A percentile compares a stretch with the other conserved stretches of the same genome.
Conservation (phyloP, 495 filamentous ascomycete genomes). For the Penicillium egyptiacum region DNA sequence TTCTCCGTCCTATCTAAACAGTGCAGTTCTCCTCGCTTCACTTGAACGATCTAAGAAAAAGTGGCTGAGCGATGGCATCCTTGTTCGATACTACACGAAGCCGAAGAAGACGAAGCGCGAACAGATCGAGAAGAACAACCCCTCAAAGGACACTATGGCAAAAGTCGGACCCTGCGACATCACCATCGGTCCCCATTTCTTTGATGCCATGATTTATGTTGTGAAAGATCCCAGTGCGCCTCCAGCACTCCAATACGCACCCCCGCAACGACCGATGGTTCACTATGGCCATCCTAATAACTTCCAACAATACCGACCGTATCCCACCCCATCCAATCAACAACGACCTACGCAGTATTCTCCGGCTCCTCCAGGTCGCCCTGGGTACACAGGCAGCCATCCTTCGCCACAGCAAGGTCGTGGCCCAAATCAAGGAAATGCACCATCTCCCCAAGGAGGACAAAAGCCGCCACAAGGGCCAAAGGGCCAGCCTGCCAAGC, state of each 20-base stretch:
- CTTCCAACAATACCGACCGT: slow-evolving; percentile 49
- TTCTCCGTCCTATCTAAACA: slow-evolving; percentile 32
- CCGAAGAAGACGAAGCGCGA: slow-evolving; percentile 78
- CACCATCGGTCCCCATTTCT: slow-evolving; percentile 85
- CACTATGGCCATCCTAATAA: slow-evolving; percentile 68
- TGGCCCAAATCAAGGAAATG: slow-evolving; percentile 27
- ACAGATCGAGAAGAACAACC: slow-evolving; percentile 70
- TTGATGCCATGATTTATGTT: slow-evolving; percentile 82
- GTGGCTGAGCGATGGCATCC: slow-evolving; percentile 86
- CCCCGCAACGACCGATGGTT: slow-evolving; percentile 59
- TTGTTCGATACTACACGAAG: slow-evolving; percentile 93
- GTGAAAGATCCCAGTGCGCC: slow-evolving; percentile 70
- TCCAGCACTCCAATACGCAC: slow-evolving; percentile 45
- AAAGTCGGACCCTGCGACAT: slow-evolving; percentile 79
- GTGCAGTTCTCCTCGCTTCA: slow-evolving; percentile 80
- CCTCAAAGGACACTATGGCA: slow-evolving; percentile 81
- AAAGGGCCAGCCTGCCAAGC: slow-evolving; percentile 45
- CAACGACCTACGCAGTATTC: slow-evolving; percentile 36
- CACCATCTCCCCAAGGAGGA: slow-evolving; percentile 29
- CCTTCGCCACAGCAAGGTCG: slow-evolving; percentile 34
- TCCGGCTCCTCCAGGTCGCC: slow-evolving; percentile 29
- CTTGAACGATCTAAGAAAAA: slow-evolving; percentile 79
- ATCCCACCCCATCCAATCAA: slow-evolving; percentile 46
- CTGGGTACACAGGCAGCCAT: slow-evolving; percentile 34
- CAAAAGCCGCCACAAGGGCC: slow-evolving; percentile 37